Percentiles rank a stretch among this genome's conserved stretches.
phyloP scores from a whole-genome alignment of 106 monocot species.

The Dendrobium catenatum region DNA sequence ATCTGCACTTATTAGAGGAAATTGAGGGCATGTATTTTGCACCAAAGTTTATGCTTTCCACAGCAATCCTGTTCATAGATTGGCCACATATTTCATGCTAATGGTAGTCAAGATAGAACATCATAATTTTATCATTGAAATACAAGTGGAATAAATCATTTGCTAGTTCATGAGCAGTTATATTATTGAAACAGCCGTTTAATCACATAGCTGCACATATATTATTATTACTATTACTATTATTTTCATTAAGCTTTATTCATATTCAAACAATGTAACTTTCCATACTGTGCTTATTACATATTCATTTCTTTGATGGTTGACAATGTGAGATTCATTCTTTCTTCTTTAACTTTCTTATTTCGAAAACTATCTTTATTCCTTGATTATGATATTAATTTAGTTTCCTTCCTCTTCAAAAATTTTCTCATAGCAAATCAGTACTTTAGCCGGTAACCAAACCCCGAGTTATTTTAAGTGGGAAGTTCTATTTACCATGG shows the following conservation, averaged over 20 bases:
- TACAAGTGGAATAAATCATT: neutral
- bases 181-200: neutral
- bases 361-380: neutral
- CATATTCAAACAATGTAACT: too few relatives aligned
- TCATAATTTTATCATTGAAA: neutral
- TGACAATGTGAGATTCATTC: constrained; percentile 1
- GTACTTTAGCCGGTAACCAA: constrained; percentile 45
- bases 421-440: constrained; percentile 41
- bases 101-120: neutral
- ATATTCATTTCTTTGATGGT: neutral
- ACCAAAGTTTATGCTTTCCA: neutral
- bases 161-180: neutral
- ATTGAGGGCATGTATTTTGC: neutral
- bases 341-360: neutral
- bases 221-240: neutral
- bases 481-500: constrained; percentile 56
- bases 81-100: neutral
- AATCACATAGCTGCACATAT: neutral
- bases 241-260: too few relatives aligned
- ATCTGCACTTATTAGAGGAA: neutral
- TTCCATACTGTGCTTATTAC: too few relatives aligned
- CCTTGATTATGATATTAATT: neutral
- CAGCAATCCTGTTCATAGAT: neutral
- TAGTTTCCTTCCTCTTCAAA: neutral
- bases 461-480: constrained; percentile 37